phyloP scores from a whole-genome alignment of 2,329 filamentous ascomycete genomes.

The Exophiala sp. region DNA sequence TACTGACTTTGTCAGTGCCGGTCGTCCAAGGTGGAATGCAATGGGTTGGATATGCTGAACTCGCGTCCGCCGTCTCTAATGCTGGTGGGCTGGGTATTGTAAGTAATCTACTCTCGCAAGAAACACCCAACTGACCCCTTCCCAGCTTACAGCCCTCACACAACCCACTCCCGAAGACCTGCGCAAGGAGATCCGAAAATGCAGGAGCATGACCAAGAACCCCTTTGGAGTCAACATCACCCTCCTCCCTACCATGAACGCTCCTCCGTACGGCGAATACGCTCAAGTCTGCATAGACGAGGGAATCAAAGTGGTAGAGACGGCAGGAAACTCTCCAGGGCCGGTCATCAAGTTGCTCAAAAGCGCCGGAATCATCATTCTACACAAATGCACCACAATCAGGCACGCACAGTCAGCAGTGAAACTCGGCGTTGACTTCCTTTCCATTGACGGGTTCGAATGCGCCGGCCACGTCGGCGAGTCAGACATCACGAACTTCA shows the following conservation, averaged over 20 bases:
- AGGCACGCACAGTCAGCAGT: conserved; percentile 85
- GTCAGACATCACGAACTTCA: conserved; percentile 53
- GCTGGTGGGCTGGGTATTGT: conserved; percentile 53
- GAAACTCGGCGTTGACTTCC: conserved; percentile 92
- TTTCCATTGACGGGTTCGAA: conserved; percentile 96
- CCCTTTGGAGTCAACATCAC: conserved; percentile 92
- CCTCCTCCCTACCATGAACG: conserved; percentile 80
- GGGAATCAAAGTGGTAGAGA: conserved; percentile 87
- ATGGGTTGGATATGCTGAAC: conserved; percentile 55
- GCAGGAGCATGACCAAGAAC: conserved; percentile 63
- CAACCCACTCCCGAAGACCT: conserved; percentile 89
- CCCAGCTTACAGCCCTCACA: conserved; percentile 62
- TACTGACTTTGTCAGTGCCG: conserved; percentile 37
- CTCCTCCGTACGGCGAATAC: conserved; percentile 89
- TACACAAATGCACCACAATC: conserved; percentile 98
- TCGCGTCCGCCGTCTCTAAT: conserved; percentile 52
- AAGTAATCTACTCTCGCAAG: not conserved
- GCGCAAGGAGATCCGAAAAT: conserved; percentile 86
- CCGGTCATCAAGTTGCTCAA: conserved; percentile 89
- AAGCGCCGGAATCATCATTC: conserved; percentile 68
- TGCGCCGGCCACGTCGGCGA: conserved; percentile 70
- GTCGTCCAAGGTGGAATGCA: conserved; percentile 54
- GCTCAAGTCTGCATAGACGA: conserved; percentile 91
- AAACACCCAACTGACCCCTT: not conserved
- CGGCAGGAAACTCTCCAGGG: conserved; percentile 83